Base-by-base conservation (phyloP, 768 basidiomycete genomes). In the Guyanaporus albipodus region DNA sequence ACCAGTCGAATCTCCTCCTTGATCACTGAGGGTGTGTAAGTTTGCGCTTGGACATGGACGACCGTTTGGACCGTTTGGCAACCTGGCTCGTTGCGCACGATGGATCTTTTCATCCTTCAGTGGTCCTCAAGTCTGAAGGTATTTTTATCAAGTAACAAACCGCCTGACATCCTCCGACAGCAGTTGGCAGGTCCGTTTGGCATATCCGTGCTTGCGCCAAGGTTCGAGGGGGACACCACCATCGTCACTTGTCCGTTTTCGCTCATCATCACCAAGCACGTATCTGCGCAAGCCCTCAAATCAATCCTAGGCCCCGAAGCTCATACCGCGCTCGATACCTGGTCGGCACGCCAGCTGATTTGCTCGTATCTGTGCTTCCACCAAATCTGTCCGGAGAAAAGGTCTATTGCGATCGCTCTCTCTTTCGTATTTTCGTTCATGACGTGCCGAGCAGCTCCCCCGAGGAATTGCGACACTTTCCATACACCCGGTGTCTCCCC, bases 401-500 rank as follows among this genome's bases (percentile, higher is more conserved):
- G 69, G 67, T 75, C 42, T 32, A 33, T 44, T 35, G 38, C 38
- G 21, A 42, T 49, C 43, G 34, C 27, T 42, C 37, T 46, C 22
- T 43, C 22, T 23, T 18, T 4, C n/a, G 15, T 18, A 4, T 15
- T 21, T 34, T 23, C n/a, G 40, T 40, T 56, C 38, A 57, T 29
- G 15, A 48, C 17, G 21, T 40, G 14, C 15, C 38, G n/a, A 23
- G 29, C 36, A 52, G 59, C 49, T 43, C 45, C 28, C 46, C 42
- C 1, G 35, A 38, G 8, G 45, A 26, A 21, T 37, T 58, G 44
- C 44, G 49, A 9, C 84, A 88, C 61, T 59, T 64, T 21, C 74
- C 77, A 3, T 98, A 97, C 62, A 61, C 91, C 22, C 67, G 76
- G 18, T 78, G 75, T 8, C 72, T 96, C 2, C 94, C 94, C 0